Evolutionary conservation across 306 rosid genomes (phyloP), one percentile per base, ranked within the genome.

Genomic region (Vicia sativa): DNA sequence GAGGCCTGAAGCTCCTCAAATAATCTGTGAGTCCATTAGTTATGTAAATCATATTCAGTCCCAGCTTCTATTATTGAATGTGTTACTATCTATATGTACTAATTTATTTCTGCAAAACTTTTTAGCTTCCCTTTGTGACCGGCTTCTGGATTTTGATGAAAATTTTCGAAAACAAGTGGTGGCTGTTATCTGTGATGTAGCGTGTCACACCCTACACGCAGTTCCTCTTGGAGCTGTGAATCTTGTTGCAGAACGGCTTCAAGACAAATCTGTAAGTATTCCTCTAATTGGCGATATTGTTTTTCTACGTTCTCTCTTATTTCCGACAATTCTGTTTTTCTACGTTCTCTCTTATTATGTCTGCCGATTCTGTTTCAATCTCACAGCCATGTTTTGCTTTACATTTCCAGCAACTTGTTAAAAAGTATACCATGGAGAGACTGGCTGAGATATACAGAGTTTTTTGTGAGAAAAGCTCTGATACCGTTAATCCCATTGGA

Each of bases 91-190:
- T 43, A 57, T 46, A 31, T 74, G 21, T 66, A 37, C 72, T 83
- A 76, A 63, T 45, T 70, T 37, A 59, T 68, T n/a, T 82, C 65
- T 35, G 49, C 68, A 38, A 64, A 74, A 66, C 55, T 53, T 75
- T 74, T 63, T 68, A 93, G 99, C 95, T 74, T 85, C 97, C 73
- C 95, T 93, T 67, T 85, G 85, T 81, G 97, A 90, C 41, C 92
- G 89, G 59, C 79, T 93, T 56, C 72, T 93, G 89, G 97, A 90
- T 89, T 83, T 73, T 11, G 96, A 90, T 76, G 99, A 90, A 72
- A 85, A 78, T 77, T 85, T 90, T 50, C 89, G 86, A 41, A 90
- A 93, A 80, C 96, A 90, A 93, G 96, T 93, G 80, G 97, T 90
- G 78, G 86, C 85, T 74, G 99, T 90, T 70, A 78, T 90, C 65